Evolutionary conservation across 306 rosid genomes (phyloP), one percentile per base, ranked within the genome.

Genomic region (Citrullus amarus): DNA sequence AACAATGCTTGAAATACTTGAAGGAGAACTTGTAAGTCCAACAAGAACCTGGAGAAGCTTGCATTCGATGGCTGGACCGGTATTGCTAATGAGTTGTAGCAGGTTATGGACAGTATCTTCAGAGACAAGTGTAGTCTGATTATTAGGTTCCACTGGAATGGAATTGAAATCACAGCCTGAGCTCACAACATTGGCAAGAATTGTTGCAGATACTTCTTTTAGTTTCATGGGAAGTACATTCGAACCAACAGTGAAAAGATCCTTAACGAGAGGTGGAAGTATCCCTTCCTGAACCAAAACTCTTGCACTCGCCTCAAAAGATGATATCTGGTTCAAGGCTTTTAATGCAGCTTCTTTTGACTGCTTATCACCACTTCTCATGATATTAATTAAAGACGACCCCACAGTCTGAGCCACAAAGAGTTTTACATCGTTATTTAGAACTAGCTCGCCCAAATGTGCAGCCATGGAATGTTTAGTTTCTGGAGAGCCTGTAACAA

Each of bases 21-120:
- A 87, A 60, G 87, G 88, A 86, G 92, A 86, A 85, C 0, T 78
- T 36, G 99, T 91, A 51, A 95, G 97, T 67, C 99, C 99, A 73
- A 92, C 99, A 83, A 95, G 97, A 82, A 91, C 98, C 83, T 95
- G 97, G 80, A 95, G 92, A 85, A 95, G 99, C 85, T 95, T 92
- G 89, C 98, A 86, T 81, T 87, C 97, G 39, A 95, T 95, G 75
- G 96, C 97, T 38, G 99, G 99, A 69, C 99, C 99, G 16, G 97
- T 95, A 86, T 95, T 95, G 87, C 99, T 95, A 76, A 92, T 95
- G 79, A 95, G 96, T 86, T 92, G 93, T 53, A 95, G 97, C 71
- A 95, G 90, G 81, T 88, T 91, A 86, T 91, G 97, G 78, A 95
- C 90, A 44, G 89, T 86, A 80, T 90, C 93, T 87, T 95, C 99